phyloP scores from a whole-genome alignment of 208 protist species.

The Porcisia hertigi region DNA sequence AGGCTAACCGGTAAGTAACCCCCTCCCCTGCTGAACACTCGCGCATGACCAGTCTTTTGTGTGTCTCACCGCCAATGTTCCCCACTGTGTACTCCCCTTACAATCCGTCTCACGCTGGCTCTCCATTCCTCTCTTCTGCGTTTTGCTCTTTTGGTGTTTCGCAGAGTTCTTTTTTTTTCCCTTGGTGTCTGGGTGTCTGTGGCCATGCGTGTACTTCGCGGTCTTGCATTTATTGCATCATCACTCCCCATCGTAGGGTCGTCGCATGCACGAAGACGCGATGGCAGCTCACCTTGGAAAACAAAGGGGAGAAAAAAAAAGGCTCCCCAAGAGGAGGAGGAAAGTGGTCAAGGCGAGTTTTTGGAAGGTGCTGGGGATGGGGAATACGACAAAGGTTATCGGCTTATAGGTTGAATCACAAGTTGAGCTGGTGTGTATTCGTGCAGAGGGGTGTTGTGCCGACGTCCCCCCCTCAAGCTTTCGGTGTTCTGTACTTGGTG shows the following conservation, averaged over 20 bases:
- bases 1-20: constrained; percentile 98
- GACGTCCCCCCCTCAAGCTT: neutral
- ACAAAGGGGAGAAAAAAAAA: neutral
- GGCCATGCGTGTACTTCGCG: too few species aligned
- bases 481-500: neutral
- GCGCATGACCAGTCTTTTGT: neutral
- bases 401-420: neutral
- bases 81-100: neutral
- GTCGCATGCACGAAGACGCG: too few species aligned
- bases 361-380: neutral
- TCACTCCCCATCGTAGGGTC: too few species aligned
- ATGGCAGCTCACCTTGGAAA: neutral
- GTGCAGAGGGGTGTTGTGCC: neutral
- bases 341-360: neutral
- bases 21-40: neutral
- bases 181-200: too few species aligned
- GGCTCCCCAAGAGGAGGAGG: neutral
- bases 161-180: too few species aligned
- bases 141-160: neutral
- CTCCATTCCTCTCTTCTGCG: neutral
- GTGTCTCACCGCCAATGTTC: neutral
- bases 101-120: neutral
- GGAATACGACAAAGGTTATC: neutral
- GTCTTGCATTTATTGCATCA: too few species aligned
- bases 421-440: neutral